phyloP scores from a whole-genome alignment of 2,329 filamentous ascomycete genomes.

The Diaporthe vaccinii region DNA sequence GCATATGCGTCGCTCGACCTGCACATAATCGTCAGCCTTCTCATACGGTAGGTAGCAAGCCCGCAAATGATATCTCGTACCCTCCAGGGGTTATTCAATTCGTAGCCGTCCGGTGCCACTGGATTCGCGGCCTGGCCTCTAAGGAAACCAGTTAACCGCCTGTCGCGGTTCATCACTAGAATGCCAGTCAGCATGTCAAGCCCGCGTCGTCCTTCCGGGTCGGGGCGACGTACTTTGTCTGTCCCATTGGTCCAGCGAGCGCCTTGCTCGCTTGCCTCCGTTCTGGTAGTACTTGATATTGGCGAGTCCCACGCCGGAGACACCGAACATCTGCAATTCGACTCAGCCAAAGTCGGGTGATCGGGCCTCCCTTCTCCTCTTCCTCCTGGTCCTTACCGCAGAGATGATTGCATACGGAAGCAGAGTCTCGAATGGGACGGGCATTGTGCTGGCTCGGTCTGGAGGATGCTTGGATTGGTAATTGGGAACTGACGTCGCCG shows the following conservation, averaged over 20 bases:
- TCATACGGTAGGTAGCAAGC: neutral
- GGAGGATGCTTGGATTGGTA: neutral
- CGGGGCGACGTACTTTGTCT: slow-evolving; percentile 65
- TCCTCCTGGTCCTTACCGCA: slow-evolving; percentile 58
- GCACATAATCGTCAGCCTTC: slow-evolving; percentile 39
- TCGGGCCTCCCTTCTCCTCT: slow-evolving; percentile 24
- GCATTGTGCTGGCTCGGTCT: slow-evolving; percentile 59
- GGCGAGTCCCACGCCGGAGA: slow-evolving; percentile 70
- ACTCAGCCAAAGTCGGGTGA: slow-evolving; percentile 25
- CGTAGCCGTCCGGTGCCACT: slow-evolving; percentile 70
- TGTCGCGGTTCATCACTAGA: slow-evolving; percentile 76
- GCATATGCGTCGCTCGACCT: slow-evolving; percentile 68
- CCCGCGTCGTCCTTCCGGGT: neutral
- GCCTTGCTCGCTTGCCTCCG: slow-evolving; percentile 72
- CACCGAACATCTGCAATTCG: slow-evolving; percentile 70
- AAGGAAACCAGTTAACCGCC: slow-evolving; percentile 70
- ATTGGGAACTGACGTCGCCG: slow-evolving; percentile 14
- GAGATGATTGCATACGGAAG: slow-evolving; percentile 76
- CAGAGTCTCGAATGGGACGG: slow-evolving; percentile 74
- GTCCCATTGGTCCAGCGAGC: slow-evolving; percentile 74
- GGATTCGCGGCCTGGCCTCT: slow-evolving; percentile 70
- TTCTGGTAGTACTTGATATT: slow-evolving; percentile 70
- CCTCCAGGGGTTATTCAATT: slow-evolving; percentile 75
- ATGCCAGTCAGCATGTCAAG: slow-evolving; percentile 41
- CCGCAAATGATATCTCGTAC: slow-evolving; percentile 55